phyloP scores from a whole-genome alignment of 768 basidiomycete genomes.

The Neoboletus subvelutipes region DNA sequence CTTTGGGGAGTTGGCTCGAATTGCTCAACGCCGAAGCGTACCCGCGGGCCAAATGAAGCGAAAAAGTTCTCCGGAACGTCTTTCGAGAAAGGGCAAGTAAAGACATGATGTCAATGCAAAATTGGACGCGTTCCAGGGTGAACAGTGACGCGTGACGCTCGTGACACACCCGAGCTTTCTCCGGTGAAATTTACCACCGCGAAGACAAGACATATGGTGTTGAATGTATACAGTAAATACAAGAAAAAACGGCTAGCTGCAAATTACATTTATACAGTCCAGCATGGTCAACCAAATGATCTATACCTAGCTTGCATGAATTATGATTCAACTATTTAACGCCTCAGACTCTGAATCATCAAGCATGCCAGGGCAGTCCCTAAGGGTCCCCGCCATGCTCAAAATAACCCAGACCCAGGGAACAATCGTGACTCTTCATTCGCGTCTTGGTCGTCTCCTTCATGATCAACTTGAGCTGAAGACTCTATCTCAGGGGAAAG shows the following conservation, averaged over 20 bases:
- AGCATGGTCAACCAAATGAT: constrained; percentile 10
- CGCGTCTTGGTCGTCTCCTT: constrained; percentile 23
- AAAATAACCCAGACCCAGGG: constrained; percentile 45
- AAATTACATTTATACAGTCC: constrained; percentile 10
- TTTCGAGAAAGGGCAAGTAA: constrained; percentile 13
- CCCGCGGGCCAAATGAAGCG: constrained; percentile 11
- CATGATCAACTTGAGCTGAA: constrained; percentile 9
- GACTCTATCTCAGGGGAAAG: constrained; percentile 26
- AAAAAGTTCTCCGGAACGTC: constrained; percentile 11
- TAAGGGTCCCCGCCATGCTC: constrained; percentile 4
- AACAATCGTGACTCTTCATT: constrained; percentile 40
- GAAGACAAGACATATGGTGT: background rate
- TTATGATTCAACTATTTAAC: background rate
- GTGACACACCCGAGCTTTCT: background rate
- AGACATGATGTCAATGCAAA: constrained; percentile 18
- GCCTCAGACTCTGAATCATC: background rate
- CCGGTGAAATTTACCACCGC: background rate
- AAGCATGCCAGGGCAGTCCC: background rate
- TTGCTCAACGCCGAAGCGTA: constrained; percentile 13
- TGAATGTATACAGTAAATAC: constrained; percentile 25
- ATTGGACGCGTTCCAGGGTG: background rate
- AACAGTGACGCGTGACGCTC: background rate
- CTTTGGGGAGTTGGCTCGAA: background rate
- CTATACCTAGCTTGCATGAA: constrained; percentile 11
- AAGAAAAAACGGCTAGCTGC: constrained; percentile 9